Conservation (phyloP, 2,329 filamentous ascomycete genomes). For the Fusarium irregulare region DNA sequence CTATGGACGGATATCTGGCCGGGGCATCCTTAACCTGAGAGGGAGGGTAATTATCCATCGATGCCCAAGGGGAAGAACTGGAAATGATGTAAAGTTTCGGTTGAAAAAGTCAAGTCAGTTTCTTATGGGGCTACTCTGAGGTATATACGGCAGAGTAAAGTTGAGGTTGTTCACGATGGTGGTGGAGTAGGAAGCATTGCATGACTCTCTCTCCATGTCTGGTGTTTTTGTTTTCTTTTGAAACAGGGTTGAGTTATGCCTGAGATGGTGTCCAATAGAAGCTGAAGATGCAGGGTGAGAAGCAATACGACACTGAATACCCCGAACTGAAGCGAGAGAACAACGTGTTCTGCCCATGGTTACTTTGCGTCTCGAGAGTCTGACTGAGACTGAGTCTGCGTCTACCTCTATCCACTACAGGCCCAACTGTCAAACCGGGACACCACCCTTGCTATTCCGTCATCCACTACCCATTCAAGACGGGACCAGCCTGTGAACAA, state of each 20-base stretch:
- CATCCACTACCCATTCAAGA: slow-evolving; percentile 31
- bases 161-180: slow-evolving; percentile 20
- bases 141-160: not conserved
- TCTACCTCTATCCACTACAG: not conserved
- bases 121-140: not conserved
- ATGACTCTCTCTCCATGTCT: not conserved
- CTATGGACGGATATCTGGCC: slow-evolving; percentile 1
- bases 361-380: not conserved
- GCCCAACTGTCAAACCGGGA: slow-evolving; percentile 36
- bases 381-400: not conserved
- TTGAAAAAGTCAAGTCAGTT: not conserved
- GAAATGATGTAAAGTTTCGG: slow-evolving; percentile 10
- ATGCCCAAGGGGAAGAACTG: slow-evolving; percentile 18
- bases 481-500: slow-evolving; percentile 36
- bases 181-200: not conserved
- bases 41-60: slow-evolving; percentile 14
- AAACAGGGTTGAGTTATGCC: slow-evolving; percentile 1
- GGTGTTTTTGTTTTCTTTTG: slow-evolving; percentile 1
- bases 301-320: slow-evolving; percentile 7
- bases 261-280: slow-evolving; percentile 13
- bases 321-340: slow-evolving; percentile 21
- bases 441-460: slow-evolving; percentile 35
- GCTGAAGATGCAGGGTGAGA: slow-evolving; percentile 14
- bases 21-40: slow-evolving; percentile 3
- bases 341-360: slow-evolving; percentile 20